Evolutionary conservation across 805 yeast species (phyloP).

Genomic region (Wickerhamiella kurtzmanii): DNA sequence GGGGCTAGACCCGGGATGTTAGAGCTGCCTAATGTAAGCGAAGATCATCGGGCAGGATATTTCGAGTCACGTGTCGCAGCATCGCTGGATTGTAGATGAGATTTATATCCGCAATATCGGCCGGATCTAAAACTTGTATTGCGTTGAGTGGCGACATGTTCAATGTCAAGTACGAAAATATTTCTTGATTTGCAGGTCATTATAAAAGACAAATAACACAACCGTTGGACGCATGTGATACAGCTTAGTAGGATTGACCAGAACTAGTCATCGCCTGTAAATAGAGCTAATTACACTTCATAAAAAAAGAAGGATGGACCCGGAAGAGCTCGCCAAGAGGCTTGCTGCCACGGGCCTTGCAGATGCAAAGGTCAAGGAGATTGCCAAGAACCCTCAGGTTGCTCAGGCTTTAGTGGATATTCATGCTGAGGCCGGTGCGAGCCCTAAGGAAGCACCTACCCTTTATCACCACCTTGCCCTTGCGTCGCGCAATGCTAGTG

Average conservation of each 20-base stretch:
- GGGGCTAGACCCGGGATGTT: background rate
- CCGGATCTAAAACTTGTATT: too few species aligned
- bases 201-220: too few species aligned
- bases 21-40: background rate
- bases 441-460: conserved; percentile 40
- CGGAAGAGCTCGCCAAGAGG: conserved; percentile 13
- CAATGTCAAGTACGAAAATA: too few species aligned
- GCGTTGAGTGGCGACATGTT: too few species aligned
- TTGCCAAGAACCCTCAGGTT: conserved; percentile 75
- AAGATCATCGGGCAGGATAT: too few species aligned
- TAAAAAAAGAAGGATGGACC: background rate
- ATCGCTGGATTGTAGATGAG: too few species aligned
- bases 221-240: too few species aligned
- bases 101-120: too few species aligned
- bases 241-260: too few species aligned
- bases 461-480: conserved; percentile 69
- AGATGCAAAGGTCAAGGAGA: conserved; percentile 51
- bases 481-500: conserved; percentile 43
- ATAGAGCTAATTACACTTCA: background rate
- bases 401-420: conserved; percentile 53
- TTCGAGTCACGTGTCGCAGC: too few species aligned
- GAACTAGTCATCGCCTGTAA: too few species aligned
- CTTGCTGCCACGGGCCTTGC: conserved; percentile 18
- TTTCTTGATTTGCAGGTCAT: too few species aligned
- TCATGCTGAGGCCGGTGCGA: conserved; percentile 31